Conservation (phyloP, 768 basidiomycete species). For the Lanmaoa pseudosensibilis region DNA sequence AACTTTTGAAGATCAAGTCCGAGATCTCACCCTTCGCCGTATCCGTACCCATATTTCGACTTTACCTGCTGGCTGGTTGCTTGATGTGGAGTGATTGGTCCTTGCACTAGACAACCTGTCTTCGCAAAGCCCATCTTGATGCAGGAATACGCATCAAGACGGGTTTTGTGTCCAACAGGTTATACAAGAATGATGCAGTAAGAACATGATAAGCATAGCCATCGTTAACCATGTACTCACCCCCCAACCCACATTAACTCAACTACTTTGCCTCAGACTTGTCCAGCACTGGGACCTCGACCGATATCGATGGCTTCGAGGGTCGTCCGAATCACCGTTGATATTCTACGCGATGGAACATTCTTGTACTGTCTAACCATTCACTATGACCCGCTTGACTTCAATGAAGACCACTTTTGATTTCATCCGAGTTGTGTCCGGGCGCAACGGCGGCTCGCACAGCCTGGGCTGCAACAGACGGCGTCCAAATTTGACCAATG, state of each 20-base stretch:
- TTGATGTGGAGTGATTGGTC: neutral
- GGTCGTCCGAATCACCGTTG: neutral
- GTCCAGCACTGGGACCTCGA: neutral
- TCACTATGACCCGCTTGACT: neutral
- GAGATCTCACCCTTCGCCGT: neutral
- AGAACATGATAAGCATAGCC: neutral
- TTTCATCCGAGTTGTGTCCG: neutral
- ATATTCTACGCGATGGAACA: neutral
- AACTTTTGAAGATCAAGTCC: neutral
- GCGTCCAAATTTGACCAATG: neutral
- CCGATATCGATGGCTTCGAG: neutral
- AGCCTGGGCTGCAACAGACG: neutral
- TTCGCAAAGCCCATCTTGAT: constrained; percentile 23
- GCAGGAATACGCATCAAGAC: constrained; percentile 7
- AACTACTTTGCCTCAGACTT: neutral
- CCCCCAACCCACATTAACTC: neutral
- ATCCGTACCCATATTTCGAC: neutral
- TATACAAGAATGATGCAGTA: neutral
- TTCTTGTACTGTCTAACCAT: neutral
- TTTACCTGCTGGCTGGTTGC: neutral
- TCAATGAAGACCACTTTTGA: neutral
- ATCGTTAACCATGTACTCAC: neutral
- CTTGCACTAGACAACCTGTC: neutral
- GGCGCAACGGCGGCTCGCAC: neutral
- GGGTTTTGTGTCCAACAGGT: constrained; percentile 9